Evolutionary conservation across 805 yeast species (phyloP).

Genomic region (Sugiyamaella valdiviana): DNA sequence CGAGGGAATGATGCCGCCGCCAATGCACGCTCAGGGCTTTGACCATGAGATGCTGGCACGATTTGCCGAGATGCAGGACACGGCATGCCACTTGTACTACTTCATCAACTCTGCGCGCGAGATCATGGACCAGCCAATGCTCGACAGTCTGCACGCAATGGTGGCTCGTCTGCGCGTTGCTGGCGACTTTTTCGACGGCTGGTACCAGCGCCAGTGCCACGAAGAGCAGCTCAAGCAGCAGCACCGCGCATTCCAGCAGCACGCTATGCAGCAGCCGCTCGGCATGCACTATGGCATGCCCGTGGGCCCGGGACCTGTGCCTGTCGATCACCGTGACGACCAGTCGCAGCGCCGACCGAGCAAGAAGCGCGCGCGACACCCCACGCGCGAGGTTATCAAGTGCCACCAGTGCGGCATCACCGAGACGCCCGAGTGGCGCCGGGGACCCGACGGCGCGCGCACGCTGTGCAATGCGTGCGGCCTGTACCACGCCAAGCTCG

Average conservation of each 20-base stretch:
- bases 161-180: conserved; percentile 15
- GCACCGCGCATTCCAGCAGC: conserved; percentile 9
- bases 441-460: conserved; percentile 71
- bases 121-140: conserved; percentile 1
- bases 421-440: conserved; percentile 78
- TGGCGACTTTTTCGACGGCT: conserved; percentile 17
- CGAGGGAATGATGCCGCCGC: conserved; percentile 6
- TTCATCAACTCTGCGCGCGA: conserved; percentile 3
- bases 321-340: conserved; percentile 2
- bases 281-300: background rate
- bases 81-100: conserved; percentile 18
- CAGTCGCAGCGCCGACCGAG: conserved; percentile 9
- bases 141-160: conserved; percentile 16
- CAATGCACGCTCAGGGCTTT: background rate
- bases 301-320: background rate
- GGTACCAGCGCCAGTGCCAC: conserved; percentile 17
- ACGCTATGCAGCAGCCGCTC: conserved; percentile 7
- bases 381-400: conserved; percentile 17
- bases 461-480: conserved; percentile 85
- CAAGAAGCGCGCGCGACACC: conserved; percentile 15
- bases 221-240: conserved; percentile 7
- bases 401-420: conserved; percentile 47
- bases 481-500: conserved; percentile 59
- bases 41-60: conserved; percentile 8
- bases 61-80: conserved; percentile 18